Conservation (phyloP, 75 land plant species). For the Pseudotsuga menziesii region DNA sequence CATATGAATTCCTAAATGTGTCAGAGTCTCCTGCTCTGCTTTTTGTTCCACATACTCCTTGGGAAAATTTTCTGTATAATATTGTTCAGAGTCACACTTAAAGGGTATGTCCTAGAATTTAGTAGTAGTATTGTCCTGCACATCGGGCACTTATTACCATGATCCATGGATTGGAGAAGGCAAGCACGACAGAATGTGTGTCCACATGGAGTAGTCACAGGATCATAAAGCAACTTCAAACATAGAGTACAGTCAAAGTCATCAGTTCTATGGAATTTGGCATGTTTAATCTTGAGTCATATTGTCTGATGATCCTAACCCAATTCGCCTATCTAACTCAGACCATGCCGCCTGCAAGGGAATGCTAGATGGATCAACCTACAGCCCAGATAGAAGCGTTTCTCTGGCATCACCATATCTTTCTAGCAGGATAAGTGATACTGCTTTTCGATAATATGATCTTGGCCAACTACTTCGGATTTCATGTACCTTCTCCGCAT, state of each 20-base stretch:
- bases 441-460: slow-evolving; percentile 65
- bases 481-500: slow-evolving; percentile 76
- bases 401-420: slow-evolving; percentile 80
- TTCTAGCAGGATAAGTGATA: slow-evolving; percentile 78
- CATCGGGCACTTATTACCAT: slow-evolving; percentile 98
- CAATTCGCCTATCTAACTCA: slow-evolving; percentile 31
- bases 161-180: slow-evolving; percentile 90
- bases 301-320: slow-evolving; percentile 9
- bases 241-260: slow-evolving; percentile 97
- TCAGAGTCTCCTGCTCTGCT: slow-evolving; percentile 62
- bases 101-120: slow-evolving; percentile 74
- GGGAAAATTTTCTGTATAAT: slow-evolving; percentile 87
- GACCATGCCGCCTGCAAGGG: slow-evolving; percentile 39
- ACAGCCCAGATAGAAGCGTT: slow-evolving; percentile 68
- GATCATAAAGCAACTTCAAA: slow-evolving; percentile 82
- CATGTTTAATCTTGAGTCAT: slow-evolving; percentile 21
- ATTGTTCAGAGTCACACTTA: slow-evolving; percentile 95
- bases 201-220: slow-evolving; percentile 97
- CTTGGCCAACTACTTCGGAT: slow-evolving; percentile 39
- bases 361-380: slow-evolving; percentile 64
- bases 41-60: slow-evolving; percentile 91
- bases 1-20: slow-evolving; percentile 58
- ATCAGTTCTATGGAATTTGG: slow-evolving; percentile 63
- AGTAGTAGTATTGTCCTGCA: slow-evolving; percentile 88
- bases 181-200: slow-evolving; percentile 95